Evolutionary conservation across 75 land plant genomes (phyloP), one percentile per base, ranked within the genome.

Genomic region (Picea sitchensis): DNA sequence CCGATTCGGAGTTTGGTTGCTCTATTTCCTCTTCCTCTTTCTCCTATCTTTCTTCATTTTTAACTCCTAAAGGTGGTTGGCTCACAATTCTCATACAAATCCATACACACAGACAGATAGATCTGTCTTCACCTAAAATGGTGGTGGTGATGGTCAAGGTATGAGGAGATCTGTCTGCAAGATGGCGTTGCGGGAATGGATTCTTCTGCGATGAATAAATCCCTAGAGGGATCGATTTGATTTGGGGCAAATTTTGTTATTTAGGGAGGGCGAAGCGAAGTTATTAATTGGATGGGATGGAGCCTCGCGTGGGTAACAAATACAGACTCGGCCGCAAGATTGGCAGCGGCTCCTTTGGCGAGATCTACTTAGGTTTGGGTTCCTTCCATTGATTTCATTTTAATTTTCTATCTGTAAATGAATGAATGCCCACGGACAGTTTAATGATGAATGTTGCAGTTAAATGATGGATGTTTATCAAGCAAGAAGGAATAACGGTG

Each of bases 341-440:
- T 78, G 86, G 86, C 51, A 85, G 96, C 82, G 96, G 96, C 62
- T 94, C 96, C 0, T 94, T 94, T 82, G 96, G 96, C 47, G 94
- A 94, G 86, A 94, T 94, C 80, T 92, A 94, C 76, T 87, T 90
- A 64, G 96, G 96, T 94, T 58, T 58, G 83, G 73, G 59, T n/a
- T 82, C 51, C 12, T 44, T 79, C 36, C 31, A 14, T 76, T 77
- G 61, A 23, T 23, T 17, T 54, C 34, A 2, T 79, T 51, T 51
- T 56, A 13, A 21, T 61, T 77, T 64, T 26, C 34, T 17, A 2
- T 1, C 18, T 62, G 23, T 20, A 20, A 20, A 20, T 62, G 20
- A 15, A 6, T 20, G 20, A 20, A 4, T 7, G 21, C 64, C 23
- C 23, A 62, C 64, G 2, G 8, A 62, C 64, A 62, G n/a, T 0